Conservation (phyloP, 2,329 filamentous ascomycete genomes). For the Trichoderma sp. region DNA sequence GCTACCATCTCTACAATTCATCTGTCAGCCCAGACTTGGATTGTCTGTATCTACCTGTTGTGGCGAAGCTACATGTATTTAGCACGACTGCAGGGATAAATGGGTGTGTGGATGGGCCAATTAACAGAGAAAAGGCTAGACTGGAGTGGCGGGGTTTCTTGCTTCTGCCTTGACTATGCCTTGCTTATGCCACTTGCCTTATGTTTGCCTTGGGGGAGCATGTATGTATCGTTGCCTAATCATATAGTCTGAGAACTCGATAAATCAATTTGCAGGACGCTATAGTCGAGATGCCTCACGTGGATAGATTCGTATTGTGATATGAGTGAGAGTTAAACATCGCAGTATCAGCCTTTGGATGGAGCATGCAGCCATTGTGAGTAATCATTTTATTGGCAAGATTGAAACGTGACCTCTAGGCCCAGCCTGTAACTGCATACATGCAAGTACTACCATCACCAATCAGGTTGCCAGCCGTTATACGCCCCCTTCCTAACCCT, state of each 20-base stretch:
- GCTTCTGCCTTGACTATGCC: not conserved
- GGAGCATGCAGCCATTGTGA: not conserved
- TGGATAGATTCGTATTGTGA: not conserved
- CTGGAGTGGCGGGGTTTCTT: not conserved
- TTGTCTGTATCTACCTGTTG: not conserved
- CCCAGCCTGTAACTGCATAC: not conserved
- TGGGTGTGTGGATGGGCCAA: not conserved
- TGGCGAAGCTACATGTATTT: not conserved
- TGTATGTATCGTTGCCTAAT: not conserved
- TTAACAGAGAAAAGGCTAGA: too few species aligned
- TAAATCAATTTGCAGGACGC: not conserved
- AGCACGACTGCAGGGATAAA: not conserved
- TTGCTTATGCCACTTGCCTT: not conserved
- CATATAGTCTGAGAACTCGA: not conserved
- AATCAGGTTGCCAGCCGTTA: not conserved
- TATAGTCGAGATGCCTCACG: too few species aligned
- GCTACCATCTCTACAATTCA: not conserved
- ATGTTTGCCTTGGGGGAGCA: not conserved
- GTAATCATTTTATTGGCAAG: not conserved
- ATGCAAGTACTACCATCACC: not conserved
- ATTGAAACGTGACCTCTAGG: not conserved
- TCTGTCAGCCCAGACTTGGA: not conserved
- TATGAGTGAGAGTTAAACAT: not conserved
- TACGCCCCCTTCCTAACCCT: constrained; percentile 44
- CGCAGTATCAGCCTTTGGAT: not conserved